Conservation (phyloP, 73 alveolate genomes). For the Diophrys appendiculata region DNA sequence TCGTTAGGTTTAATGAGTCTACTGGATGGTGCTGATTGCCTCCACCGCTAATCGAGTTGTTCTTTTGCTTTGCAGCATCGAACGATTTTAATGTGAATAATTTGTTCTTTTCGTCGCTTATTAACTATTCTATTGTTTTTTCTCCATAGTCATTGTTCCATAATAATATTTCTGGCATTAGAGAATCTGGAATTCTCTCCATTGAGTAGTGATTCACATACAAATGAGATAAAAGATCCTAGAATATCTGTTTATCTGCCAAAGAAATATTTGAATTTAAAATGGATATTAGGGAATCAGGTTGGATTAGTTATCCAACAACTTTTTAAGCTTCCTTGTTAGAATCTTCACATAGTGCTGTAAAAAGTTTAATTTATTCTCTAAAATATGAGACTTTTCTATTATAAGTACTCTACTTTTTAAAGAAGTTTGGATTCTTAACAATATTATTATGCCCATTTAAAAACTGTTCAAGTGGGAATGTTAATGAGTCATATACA, state of each 20-base stretch:
- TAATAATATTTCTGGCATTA: slow-evolving; percentile 5
- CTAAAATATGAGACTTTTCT: not conserved
- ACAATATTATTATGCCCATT: not conserved
- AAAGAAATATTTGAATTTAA: not conserved
- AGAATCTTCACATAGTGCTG: slow-evolving; percentile 8
- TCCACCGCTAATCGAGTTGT: not conserved
- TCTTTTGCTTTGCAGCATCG: not conserved
- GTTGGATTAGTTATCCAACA: not conserved
- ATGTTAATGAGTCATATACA: not conserved
- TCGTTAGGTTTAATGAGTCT: not conserved
- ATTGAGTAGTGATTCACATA: not conserved
- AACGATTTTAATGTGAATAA: not conserved
- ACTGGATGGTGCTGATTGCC: not conserved
- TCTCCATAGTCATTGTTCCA: not conserved
- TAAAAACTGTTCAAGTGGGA: not conserved
- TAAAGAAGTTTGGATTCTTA: not conserved
- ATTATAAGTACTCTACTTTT: not conserved
- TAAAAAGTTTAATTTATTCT: not conserved
- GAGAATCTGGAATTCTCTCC: not conserved
- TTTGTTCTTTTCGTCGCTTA: not conserved
- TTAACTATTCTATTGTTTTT: not conserved
- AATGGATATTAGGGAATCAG: slow-evolving; percentile 6
- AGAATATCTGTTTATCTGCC: not conserved
- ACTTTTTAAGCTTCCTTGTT: slow-evolving; percentile 7
- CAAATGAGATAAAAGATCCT: not conserved